Percentiles rank a stretch among this genome's conserved stretches.
Conservation (phyloP, 345 rosid species). For the Rubroshorea leprosula region DNA sequence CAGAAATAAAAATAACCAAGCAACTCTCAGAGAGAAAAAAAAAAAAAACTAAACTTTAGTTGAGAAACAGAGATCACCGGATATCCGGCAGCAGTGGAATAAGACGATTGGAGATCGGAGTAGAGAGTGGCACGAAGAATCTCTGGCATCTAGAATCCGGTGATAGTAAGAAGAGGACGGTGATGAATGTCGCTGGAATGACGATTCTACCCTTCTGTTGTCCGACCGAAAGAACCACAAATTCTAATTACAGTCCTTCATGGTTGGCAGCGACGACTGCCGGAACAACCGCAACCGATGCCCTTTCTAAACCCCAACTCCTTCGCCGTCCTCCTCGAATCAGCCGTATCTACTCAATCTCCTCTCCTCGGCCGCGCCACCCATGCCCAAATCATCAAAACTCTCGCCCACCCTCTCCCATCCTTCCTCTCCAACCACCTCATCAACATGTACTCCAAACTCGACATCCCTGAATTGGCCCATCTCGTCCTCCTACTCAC, state of each 20-base stretch:
- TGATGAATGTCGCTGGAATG: no score
- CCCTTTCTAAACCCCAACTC: conserved; percentile 33
- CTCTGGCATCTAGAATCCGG: no score
- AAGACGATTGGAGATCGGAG: no score
- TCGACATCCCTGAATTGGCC: conserved; percentile 55
- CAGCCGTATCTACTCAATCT: conserved; percentile 49
- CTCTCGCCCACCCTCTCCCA: conserved; percentile 40
- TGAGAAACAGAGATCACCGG: no score
- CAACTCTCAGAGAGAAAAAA: background rate
- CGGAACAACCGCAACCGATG: conserved; percentile 31
- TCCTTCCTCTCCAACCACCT: conserved; percentile 56
- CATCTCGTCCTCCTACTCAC: conserved; percentile 51
- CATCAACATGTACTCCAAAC: conserved; percentile 71
- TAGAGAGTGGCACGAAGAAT: no score
- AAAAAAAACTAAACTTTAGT: no score
- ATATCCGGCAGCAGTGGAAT: no score
- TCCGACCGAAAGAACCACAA: no score
- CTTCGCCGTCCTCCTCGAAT: conserved; percentile 39
- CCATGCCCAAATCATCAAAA: conserved; percentile 53
- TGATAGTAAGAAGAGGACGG: no score
- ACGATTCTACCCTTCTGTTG: no score
- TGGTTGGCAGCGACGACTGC: background rate
- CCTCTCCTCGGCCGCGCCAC: conserved; percentile 50
- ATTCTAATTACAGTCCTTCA: no score
- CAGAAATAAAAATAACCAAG: background rate